Evolutionary conservation across 169 alveolate genomes (phyloP).

Genomic region (Besnoitia besnoiti): DNA sequence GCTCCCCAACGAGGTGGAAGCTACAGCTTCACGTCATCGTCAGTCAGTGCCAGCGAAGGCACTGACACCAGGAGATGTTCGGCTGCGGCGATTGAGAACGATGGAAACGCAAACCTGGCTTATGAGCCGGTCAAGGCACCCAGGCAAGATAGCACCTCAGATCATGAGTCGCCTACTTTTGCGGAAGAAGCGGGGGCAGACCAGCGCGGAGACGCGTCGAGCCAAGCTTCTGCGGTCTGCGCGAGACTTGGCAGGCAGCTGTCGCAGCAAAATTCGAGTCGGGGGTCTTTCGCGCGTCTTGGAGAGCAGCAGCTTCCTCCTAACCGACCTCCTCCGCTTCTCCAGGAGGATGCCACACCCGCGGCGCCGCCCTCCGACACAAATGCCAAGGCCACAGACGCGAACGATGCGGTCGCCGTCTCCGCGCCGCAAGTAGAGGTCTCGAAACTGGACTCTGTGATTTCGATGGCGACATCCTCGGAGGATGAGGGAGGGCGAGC

Average conservation of each 20-base stretch:
- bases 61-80: not conserved
- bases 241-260: not conserved
- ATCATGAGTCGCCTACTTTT: not conserved
- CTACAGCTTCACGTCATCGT: not conserved
- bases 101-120: slow-evolving; percentile 14
- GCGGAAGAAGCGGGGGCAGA: not conserved
- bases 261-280: not conserved
- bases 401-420: not conserved
- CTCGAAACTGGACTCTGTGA: not conserved
- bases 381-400: not conserved
- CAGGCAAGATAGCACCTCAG: not conserved
- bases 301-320: not conserved
- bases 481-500: not conserved
- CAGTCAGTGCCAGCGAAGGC: slow-evolving; percentile 1
- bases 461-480: not conserved
- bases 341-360: not conserved
- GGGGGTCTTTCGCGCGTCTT: not conserved
- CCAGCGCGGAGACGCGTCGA: not conserved
- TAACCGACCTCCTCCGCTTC: not conserved
- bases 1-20: not conserved
- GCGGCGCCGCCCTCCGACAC: not conserved
- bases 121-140: not conserved
- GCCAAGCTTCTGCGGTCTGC: not conserved
- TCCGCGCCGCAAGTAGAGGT: not conserved
- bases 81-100: not conserved